These are phyloP conservation scores for Pachyrhizus erosus DNA, from an alignment of 306 rosid species.

Conservation along the genomic window DNA sequence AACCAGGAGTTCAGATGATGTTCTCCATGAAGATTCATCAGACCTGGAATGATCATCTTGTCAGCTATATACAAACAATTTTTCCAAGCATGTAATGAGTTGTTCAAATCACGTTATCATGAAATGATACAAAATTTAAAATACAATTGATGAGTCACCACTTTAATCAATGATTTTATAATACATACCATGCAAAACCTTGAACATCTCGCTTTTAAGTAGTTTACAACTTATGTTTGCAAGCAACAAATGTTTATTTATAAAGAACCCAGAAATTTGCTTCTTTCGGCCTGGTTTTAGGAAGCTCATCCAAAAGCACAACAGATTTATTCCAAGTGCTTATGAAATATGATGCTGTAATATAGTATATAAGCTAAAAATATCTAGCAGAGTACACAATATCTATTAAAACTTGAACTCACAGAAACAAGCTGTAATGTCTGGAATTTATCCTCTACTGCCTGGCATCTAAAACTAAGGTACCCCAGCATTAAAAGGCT, in stretches of 20 bases:
- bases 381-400: conserved; percentile 9
- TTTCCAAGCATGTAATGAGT: background rate
- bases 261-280: background rate
- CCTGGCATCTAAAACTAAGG: no score
- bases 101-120: conserved; percentile 12
- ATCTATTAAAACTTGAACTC: background rate
- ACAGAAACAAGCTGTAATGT: background rate
- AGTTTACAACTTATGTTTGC: background rate
- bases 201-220: background rate
- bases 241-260: background rate
- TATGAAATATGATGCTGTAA: conserved; percentile 19
- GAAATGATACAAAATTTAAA: conserved; percentile 13
- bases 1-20: conserved; percentile 78
- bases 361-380: conserved; percentile 14
- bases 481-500: no score
- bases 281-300: conserved; percentile 10
- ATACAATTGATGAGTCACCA: background rate
- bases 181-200: background rate
- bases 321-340: background rate
- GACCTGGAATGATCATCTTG: conserved; percentile 64
- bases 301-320: conserved; percentile 32
- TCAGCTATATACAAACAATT: conserved; percentile 9
- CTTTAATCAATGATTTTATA: background rate
- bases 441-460: conserved; percentile 3
- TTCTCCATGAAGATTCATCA: conserved; percentile 84